Conservation (phyloP, 1,284 basidiomycete species). For the Boletus smithii region DNA sequence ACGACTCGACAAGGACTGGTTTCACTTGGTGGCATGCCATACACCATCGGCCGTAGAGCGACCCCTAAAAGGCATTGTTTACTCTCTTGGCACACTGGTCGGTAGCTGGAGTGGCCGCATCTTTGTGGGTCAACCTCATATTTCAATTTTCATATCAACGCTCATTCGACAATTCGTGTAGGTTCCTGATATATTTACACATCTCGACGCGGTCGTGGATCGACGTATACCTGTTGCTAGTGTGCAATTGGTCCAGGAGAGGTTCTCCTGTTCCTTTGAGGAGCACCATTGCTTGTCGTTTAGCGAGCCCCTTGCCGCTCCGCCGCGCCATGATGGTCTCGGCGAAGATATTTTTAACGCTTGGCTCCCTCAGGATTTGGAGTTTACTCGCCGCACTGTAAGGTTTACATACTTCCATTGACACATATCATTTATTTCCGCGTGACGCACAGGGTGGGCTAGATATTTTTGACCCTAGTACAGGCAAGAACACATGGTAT, state of each 20-base stretch:
- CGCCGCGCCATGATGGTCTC: constrained; percentile 31
- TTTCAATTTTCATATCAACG: constrained; percentile 1
- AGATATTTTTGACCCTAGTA: constrained; percentile 38
- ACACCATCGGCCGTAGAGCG: constrained; percentile 33
- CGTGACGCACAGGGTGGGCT: constrained; percentile 37
- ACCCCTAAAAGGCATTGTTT: constrained; percentile 40
- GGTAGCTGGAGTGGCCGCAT: constrained; percentile 45
- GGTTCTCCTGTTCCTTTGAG: constrained; percentile 40
- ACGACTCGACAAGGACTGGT: constrained; percentile 44
- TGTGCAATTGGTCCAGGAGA: constrained; percentile 33
- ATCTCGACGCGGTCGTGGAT: constrained; percentile 26
- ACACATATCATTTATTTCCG: constrained; percentile 13
- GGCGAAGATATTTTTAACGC: constrained; percentile 45
- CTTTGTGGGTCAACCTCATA: constrained; percentile 31
- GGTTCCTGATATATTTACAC: constrained; percentile 26
- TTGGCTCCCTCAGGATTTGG: constrained; percentile 41
- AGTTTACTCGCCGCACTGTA: constrained; percentile 36
- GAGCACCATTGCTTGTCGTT: constrained; percentile 47
- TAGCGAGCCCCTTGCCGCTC: constrained; percentile 36
- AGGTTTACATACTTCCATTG: not conserved
- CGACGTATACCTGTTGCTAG: constrained; percentile 18
- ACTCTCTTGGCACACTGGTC: constrained; percentile 39
- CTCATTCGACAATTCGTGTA: constrained; percentile 19
- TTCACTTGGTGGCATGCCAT: constrained; percentile 40
- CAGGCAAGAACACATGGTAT: constrained; percentile 38